Percentiles rank a stretch among this genome's conserved stretches.
These are phyloP conservation scores for Kodamaea sp. DNA, from an alignment of 1,139 yeast species.

Conservation along the genomic window DNA sequence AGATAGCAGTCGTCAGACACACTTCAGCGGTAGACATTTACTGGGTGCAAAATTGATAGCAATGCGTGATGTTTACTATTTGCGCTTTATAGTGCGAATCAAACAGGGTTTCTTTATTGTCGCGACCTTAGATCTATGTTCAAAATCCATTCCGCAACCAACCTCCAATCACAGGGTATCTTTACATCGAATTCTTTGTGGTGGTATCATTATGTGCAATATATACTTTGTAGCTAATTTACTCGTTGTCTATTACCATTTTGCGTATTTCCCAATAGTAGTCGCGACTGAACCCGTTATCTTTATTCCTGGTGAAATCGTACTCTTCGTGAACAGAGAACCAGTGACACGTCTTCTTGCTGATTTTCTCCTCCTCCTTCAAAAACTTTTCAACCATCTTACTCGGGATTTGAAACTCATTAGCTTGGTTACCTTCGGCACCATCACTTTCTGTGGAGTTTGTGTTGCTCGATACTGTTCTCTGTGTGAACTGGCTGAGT, in stretches of 20 bases:
- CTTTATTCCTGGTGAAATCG: constrained; percentile 16
- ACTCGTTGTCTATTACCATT: constrained; percentile 48
- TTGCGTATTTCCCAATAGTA: constrained; percentile 56
- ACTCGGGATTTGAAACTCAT: constrained; percentile 45
- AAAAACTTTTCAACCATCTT: constrained; percentile 43
- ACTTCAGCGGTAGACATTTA: too few relatives aligned
- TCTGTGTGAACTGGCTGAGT: constrained; percentile 32
- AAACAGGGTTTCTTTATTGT: too few relatives aligned
- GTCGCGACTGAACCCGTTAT: constrained; percentile 28
- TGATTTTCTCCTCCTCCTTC: constrained; percentile 54
- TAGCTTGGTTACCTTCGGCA: constrained; percentile 10
- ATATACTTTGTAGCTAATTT: constrained; percentile 5
- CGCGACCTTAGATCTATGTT: too few relatives aligned
- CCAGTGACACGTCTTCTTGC: constrained; percentile 54
- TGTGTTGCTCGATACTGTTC: constrained; percentile 35
- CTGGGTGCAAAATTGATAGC: too few relatives aligned
- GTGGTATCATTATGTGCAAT: constrained; percentile 4
- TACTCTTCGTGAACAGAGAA: constrained; percentile 43
- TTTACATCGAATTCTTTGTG: background rate
- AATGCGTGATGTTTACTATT: too few relatives aligned
- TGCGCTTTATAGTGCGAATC: too few relatives aligned
- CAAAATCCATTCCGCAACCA: too few relatives aligned
- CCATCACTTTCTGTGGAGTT: constrained; percentile 9
- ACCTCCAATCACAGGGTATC: too few relatives aligned
- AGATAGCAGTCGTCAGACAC: too few relatives aligned